phyloP scores from a whole-genome alignment of 768 basidiomycete genomes.

The Leccinum longicurvipes region DNA sequence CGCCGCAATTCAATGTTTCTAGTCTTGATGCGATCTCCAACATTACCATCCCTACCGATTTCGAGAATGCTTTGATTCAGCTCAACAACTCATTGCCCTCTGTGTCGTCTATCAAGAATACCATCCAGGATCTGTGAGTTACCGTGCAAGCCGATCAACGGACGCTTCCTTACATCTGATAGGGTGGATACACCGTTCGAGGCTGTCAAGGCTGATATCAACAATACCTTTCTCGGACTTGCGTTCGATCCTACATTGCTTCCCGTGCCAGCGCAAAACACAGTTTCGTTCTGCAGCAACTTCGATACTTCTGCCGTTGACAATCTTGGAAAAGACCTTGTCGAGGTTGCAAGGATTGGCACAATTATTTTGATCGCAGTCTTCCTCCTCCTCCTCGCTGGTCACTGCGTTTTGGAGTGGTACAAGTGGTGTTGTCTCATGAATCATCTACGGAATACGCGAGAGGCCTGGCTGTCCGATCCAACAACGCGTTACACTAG shows the following conservation, averaged over 20 bases:
- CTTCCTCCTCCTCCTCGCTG: slow-evolving; percentile 69
- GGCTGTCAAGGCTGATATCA: slow-evolving; percentile 82
- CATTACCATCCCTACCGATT: slow-evolving; percentile 73
- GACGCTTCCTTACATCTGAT: background rate
- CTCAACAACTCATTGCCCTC: slow-evolving; percentile 83
- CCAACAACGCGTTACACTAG: slow-evolving; percentile 55
- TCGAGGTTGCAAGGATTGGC: slow-evolving; percentile 76
- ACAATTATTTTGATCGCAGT: slow-evolving; percentile 68
- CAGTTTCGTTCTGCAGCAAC: slow-evolving; percentile 69
- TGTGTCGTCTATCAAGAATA: slow-evolving; percentile 67
- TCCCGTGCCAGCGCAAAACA: slow-evolving; percentile 70
- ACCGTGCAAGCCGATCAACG: background rate
- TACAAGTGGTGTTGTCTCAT: slow-evolving; percentile 80
- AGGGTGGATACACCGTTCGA: slow-evolving; percentile 89
- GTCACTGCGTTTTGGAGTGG: slow-evolving; percentile 80
- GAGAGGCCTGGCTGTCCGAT: slow-evolving; percentile 75
- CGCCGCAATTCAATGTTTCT: slow-evolving; percentile 73
- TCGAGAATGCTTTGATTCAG: slow-evolving; percentile 66
- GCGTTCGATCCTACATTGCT: slow-evolving; percentile 68
- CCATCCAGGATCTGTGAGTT: slow-evolving; percentile 64
- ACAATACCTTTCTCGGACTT: slow-evolving; percentile 75
- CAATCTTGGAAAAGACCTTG: slow-evolving; percentile 75
- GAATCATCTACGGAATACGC: slow-evolving; percentile 61
- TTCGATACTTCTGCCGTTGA: slow-evolving; percentile 86
- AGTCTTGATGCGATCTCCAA: slow-evolving; percentile 71